phyloP scores from a whole-genome alignment of 1,284 basidiomycete genomes.

The Coriolopsis trogii region DNA sequence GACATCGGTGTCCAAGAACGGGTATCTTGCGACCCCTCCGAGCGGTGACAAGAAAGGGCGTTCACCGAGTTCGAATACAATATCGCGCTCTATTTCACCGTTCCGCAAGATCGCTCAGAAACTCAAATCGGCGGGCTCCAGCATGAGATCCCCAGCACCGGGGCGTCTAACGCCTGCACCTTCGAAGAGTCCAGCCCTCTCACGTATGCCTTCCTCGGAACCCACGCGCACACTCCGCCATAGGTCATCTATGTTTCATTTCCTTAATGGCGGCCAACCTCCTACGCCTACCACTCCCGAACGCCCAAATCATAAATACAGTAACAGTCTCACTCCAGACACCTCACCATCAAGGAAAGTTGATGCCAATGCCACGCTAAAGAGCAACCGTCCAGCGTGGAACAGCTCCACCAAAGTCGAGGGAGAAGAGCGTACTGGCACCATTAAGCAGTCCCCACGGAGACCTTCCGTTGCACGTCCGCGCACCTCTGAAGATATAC shows the following conservation, averaged over 20 bases:
- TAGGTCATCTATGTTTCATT: conserved; percentile 60
- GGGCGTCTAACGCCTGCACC: conserved; percentile 49
- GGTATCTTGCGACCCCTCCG: conserved; percentile 66
- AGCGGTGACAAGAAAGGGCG: conserved; percentile 47
- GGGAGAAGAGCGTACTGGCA: conserved; percentile 47
- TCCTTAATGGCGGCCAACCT: conserved; percentile 43
- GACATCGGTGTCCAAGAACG: conserved; percentile 50
- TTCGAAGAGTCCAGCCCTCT: conserved; percentile 39
- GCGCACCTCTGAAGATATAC: conserved; percentile 40
- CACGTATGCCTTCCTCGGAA: conserved; percentile 55
- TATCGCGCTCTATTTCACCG: conserved; percentile 77
- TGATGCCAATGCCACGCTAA: conserved; percentile 45
- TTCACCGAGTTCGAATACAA: conserved; percentile 51
- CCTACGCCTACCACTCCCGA: conserved; percentile 55
- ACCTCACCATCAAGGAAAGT: conserved; percentile 49
- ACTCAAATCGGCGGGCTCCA: conserved; percentile 46
- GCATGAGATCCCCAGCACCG: conserved; percentile 42
- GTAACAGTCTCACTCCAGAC: conserved; percentile 70
- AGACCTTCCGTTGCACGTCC: conserved; percentile 37
- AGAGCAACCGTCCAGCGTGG: conserved; percentile 53
- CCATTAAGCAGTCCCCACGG: conserved; percentile 51
- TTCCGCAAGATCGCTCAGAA: conserved; percentile 74
- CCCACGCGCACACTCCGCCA: conserved; percentile 54
- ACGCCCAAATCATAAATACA: conserved; percentile 66
- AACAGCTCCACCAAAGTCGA: conserved; percentile 78